Percentiles rank a stretch among this genome's conserved stretches.
Evolutionary conservation across 1,284 basidiomycete species (phyloP).

Genomic region (Cutaneotrichosporon mucoides): DNA sequence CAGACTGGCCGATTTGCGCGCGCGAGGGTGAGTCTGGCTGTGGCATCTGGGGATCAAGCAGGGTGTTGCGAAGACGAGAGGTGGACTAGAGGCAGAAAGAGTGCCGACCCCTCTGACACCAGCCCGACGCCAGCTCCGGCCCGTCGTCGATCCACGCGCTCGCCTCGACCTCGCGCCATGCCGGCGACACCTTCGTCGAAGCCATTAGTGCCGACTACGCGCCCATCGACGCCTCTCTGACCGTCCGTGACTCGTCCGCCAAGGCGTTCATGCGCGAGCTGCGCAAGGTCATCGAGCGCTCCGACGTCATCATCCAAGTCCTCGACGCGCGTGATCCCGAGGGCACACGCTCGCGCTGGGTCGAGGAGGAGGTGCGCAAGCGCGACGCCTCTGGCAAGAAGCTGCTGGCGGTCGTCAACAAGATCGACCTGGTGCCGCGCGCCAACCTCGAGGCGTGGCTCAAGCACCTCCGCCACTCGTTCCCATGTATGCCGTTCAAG

Average conservation of each 20-base stretch:
- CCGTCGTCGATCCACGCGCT: conserved; percentile 14
- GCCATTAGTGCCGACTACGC: conserved; percentile 32
- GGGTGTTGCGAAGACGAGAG: too few species aligned
- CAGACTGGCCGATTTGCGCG: conserved; percentile 10
- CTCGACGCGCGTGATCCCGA: conserved; percentile 89
- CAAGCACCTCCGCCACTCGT: conserved; percentile 80
- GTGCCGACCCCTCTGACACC: neutral
- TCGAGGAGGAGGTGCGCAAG: conserved; percentile 83
- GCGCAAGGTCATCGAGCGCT: conserved; percentile 88
- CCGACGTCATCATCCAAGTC: conserved; percentile 76
- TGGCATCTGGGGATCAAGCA: too few species aligned
- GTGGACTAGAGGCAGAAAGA: too few species aligned
- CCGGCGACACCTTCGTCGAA: conserved; percentile 39
- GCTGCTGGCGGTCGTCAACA: conserved; percentile 84
- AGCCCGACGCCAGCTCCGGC: conserved; percentile 11
- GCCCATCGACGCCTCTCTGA: conserved; percentile 58
- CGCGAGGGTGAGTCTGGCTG: neutral
- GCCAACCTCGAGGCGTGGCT: conserved; percentile 89
- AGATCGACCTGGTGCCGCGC: conserved; percentile 86
- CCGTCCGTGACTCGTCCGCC: conserved; percentile 52
- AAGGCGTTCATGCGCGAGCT: conserved; percentile 67
- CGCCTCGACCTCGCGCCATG: conserved; percentile 14
- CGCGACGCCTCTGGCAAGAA: conserved; percentile 81
- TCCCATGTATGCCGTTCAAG: conserved; percentile 90
- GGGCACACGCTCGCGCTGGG: conserved; percentile 76